These are phyloP conservation scores for Knufia fluminis DNA, from an alignment of 2,329 filamentous ascomycete species.

Conservation along the genomic window DNA sequence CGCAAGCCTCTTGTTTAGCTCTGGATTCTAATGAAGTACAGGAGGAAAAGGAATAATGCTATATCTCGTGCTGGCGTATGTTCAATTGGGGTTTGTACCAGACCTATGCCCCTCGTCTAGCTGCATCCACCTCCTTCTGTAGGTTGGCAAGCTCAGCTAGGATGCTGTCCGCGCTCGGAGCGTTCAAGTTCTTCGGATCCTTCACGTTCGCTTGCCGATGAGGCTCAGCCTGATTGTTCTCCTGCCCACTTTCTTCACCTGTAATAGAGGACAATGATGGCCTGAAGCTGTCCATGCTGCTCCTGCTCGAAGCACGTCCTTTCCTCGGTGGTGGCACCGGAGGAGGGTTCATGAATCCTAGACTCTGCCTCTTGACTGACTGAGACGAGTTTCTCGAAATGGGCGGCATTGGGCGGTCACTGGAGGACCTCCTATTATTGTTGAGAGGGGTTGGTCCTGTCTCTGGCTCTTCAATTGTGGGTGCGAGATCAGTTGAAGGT, in stretches of 20 bases:
- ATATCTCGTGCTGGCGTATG: background rate
- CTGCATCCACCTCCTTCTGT: slow-evolving; percentile 65
- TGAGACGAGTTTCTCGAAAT: slow-evolving; percentile 24
- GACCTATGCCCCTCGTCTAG: slow-evolving; percentile 34
- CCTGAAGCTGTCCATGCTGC: slow-evolving; percentile 27
- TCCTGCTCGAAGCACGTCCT: slow-evolving; percentile 34
- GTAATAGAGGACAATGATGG: slow-evolving; percentile 16
- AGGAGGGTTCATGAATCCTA: slow-evolving; percentile 30
- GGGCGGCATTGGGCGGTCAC: slow-evolving; percentile 19
- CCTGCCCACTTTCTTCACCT: slow-evolving; percentile 6
- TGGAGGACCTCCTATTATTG: slow-evolving; percentile 1
- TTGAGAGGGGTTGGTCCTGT: background rate
- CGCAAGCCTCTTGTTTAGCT: background rate
- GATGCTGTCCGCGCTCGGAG: slow-evolving; percentile 47
- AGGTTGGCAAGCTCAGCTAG: slow-evolving; percentile 62
- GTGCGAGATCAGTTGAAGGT: slow-evolving; percentile 15
- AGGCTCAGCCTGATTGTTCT: slow-evolving; percentile 7
- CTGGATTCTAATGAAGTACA: background rate
- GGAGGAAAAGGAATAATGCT: background rate
- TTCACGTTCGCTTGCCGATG: slow-evolving; percentile 7
- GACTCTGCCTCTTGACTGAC: slow-evolving; percentile 23
- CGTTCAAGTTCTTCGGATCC: background rate
- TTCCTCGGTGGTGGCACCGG: slow-evolving; percentile 41
- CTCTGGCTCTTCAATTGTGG: slow-evolving; percentile 5
- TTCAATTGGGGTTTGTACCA: background rate